Evolutionary conservation across 345 rosid species (phyloP), one percentile per base, ranked within the genome.

Genomic region (Eutrema yunnanense): DNA sequence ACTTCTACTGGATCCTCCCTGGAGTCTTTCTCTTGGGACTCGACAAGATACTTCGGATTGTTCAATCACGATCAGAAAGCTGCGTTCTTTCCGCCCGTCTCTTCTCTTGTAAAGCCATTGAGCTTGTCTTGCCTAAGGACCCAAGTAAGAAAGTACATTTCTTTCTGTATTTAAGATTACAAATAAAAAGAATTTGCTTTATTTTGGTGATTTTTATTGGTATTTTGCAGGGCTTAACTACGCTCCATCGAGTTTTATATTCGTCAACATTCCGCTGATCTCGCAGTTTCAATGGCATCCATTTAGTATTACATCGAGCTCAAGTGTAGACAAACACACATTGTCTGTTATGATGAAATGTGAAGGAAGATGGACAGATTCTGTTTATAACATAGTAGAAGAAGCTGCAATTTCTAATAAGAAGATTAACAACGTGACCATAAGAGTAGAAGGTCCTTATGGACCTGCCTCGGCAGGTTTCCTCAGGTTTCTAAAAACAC

Each of bases 381-480:
- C 86, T 76, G 79, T 92, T 63, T 81, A 86, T 32, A 76, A 82
- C 48, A 80, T 67, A 81, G 65, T 90, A 60, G 81, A 76, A 50
- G 80, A 73, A 46, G 57, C 77, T 43, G 75, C 83, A 63, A 54
- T 80, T 56, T 62, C 75, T 36, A 73, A 79, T 9, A 41, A 54
- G n/a, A 43, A 63, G 53, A 75, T 76, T 75, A 77, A 57, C 54
- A 80, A 80, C 82, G 72, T 86, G 32, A 78, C 78, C 13, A n/a
- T 81, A 27, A 77, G 86, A 58, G 77, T 87, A 14, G 96, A 92
- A 85, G 98, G 98, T 62, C 96, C 96, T 57, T 90, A 92, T 77
- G 98, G 96, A 73, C 95, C 95, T 62, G 47, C 86, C 61, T 75
- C 92, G 2, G 64, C 82, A 52, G 82, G 86, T 43, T 88, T 88